A percentile compares a stretch with the other conserved stretches of the same genome.
phyloP scores from a whole-genome alignment of 2,329 filamentous ascomycete genomes.

The Chrysoporthe austroafricana region DNA sequence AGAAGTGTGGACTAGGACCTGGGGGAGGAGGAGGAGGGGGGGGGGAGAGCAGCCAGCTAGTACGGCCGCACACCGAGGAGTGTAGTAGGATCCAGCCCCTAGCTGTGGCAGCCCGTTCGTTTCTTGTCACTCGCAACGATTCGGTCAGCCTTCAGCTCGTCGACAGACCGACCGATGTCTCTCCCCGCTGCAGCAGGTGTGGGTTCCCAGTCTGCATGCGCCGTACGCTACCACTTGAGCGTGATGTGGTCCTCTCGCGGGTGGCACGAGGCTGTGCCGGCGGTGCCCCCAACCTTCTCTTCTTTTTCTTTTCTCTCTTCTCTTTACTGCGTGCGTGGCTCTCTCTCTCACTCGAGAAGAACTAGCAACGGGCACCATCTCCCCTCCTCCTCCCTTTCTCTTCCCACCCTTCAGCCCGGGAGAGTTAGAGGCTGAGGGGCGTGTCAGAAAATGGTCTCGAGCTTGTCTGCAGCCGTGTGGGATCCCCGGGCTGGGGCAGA shows the following conservation, averaged over 20 bases:
- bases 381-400: background rate
- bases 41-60: background rate
- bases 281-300: background rate
- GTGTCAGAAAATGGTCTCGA: constrained; percentile 5
- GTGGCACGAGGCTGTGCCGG: constrained; percentile 4
- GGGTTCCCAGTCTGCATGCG: background rate
- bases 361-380: no score
- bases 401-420: background rate
- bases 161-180: background rate
- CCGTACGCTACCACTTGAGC: background rate
- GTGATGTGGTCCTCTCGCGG: background rate
- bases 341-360: background rate
- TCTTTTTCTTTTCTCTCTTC: background rate
- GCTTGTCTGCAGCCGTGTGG: background rate
- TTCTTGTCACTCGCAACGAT: background rate
- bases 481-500: background rate
- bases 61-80: background rate
- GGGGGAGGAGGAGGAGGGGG: background rate
- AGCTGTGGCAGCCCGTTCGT: background rate
- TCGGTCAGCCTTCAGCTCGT: background rate
- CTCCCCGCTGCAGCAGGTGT: background rate
- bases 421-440: background rate
- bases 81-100: background rate
- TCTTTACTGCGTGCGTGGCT: no score
- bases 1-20: background rate